Evolutionary conservation across 169 alveolate species (phyloP).

Genomic region (Blepharisma undulans): DNA sequence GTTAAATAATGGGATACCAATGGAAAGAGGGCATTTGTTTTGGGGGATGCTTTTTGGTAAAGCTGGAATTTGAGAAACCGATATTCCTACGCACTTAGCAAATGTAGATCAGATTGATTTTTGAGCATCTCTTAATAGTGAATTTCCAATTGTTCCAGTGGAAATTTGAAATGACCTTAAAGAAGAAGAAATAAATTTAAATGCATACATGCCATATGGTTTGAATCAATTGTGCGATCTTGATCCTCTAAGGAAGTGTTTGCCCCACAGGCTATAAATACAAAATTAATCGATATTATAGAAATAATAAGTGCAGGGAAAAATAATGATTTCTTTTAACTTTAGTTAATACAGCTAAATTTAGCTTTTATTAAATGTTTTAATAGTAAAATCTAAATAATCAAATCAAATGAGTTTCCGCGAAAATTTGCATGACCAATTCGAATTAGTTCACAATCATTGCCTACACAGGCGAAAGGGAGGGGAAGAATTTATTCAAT

Average conservation of each 20-base stretch:
- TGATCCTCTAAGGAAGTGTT: not conserved
- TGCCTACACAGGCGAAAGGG: slow-evolving; percentile 23
- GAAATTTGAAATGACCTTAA: not conserved
- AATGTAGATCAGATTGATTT: not conserved
- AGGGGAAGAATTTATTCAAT: slow-evolving; percentile 8
- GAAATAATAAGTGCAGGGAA: too few species aligned
- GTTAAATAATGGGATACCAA: not conserved
- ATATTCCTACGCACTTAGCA: not conserved
- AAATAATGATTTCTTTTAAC: too few species aligned
- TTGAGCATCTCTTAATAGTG: not conserved
- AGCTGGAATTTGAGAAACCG: too few species aligned
- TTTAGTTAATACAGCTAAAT: not conserved
- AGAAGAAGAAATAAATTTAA: not conserved
- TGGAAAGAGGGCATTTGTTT: not conserved
- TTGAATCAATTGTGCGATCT: not conserved
- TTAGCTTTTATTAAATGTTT: too few species aligned
- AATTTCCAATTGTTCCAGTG: not conserved
- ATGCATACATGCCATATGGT: not conserved
- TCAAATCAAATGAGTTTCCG: slow-evolving; percentile 32
- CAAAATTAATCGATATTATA: too few species aligned
- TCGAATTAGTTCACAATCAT: slow-evolving; percentile 32
- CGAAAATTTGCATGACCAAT: slow-evolving; percentile 5
- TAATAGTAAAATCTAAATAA: not conserved
- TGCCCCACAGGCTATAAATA: not conserved
- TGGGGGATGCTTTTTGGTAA: not conserved